Evolutionary conservation across 495 filamentous ascomycete species (phyloP), one percentile per base, ranked within the genome.

Genomic region (Hypoxylon fuscum): DNA sequence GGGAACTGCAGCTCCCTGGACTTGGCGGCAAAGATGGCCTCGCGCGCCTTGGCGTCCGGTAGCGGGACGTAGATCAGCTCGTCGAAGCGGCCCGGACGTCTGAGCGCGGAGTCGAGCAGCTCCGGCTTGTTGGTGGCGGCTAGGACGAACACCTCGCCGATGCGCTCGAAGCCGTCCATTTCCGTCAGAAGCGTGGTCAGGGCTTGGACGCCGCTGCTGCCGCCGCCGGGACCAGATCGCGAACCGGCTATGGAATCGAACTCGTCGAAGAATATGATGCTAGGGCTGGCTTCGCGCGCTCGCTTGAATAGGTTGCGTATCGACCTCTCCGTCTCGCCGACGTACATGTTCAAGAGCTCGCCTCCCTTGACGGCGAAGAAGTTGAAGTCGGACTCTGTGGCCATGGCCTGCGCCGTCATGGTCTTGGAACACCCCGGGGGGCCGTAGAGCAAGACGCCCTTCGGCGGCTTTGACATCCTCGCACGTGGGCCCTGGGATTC

Each of bases 251-350:
- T 93, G 4, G 92, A 87, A 77, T 98, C 95, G 66, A 98, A 96
- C 73, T 98, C 95, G 73, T 98, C 95, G 68, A 98, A 98, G 79
- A 98, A 98, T 56, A 98, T 92, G 71, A 98, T 94, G 71, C 90
- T 92, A 3, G 95, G 95, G 49, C 87, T 87, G 20, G 93, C 95
- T 34, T 90, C 88, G 38, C 91, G 82, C 2, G 95, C 95, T 62
- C 92, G 91, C 46, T 88, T 83, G 74, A 98, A 98, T 7, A 97
- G 84, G 42, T 95, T 90, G 44, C 95, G 85, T 38, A 98, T 81
- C 21, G 89, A 87, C 7, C 93, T 87, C 77, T 98, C 95, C 5
- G 93, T 94, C 75, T 98, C 95, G 50, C 95, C 95, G 18, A 98
- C 93, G 75, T 97, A 98, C 92, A 96, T 97, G 76, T 88, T 96